A percentile compares a stretch with the other conserved stretches of the same genome.
Evolutionary conservation across 768 basidiomycete species (phyloP).

Genomic region (Xerocomellus dryophilus): DNA sequence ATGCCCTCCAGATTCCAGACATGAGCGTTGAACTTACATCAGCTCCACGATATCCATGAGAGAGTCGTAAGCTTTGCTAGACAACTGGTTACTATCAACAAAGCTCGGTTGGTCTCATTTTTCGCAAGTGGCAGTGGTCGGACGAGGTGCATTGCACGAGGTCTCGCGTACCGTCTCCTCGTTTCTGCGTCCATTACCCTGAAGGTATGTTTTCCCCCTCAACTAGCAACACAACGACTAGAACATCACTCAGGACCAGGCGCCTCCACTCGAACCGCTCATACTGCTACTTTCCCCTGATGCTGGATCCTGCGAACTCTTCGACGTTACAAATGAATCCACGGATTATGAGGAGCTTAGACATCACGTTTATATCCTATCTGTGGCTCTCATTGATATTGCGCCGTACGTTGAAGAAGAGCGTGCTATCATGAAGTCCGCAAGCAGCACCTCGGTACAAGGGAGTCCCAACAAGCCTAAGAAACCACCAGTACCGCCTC

Average conservation of each 20-base stretch:
- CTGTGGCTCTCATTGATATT: constrained; percentile 56
- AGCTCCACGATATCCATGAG: constrained; percentile 49
- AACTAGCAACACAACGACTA: neutral
- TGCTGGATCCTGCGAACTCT: constrained; percentile 41
- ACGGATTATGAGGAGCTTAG: constrained; percentile 61
- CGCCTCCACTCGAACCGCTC: constrained; percentile 52
- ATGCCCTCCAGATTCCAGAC: neutral
- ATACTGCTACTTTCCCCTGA: constrained; percentile 48
- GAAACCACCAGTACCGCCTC: constrained; percentile 36
- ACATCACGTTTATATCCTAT: constrained; percentile 55
- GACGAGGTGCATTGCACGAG: constrained; percentile 54
- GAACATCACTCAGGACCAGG: constrained; percentile 35
- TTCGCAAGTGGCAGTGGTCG: constrained; percentile 50
- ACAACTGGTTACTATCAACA: constrained; percentile 45
- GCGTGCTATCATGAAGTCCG: constrained; percentile 14
- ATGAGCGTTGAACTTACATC: neutral
- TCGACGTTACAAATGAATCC: constrained; percentile 52
- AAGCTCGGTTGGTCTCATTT: constrained; percentile 47
- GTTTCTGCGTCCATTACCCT: neutral
- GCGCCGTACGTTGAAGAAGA: constrained; percentile 55
- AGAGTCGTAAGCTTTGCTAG: constrained; percentile 43
- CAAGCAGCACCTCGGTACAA: constrained; percentile 9
- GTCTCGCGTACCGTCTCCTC: constrained; percentile 46
- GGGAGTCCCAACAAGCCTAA: constrained; percentile 28
- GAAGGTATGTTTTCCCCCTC: constrained; percentile 15